A percentile compares a stretch with the other conserved stretches of the same genome.
phyloP scores from a whole-genome alignment of 2,329 filamentous ascomycete genomes.

The Blastomyces percursus region DNA sequence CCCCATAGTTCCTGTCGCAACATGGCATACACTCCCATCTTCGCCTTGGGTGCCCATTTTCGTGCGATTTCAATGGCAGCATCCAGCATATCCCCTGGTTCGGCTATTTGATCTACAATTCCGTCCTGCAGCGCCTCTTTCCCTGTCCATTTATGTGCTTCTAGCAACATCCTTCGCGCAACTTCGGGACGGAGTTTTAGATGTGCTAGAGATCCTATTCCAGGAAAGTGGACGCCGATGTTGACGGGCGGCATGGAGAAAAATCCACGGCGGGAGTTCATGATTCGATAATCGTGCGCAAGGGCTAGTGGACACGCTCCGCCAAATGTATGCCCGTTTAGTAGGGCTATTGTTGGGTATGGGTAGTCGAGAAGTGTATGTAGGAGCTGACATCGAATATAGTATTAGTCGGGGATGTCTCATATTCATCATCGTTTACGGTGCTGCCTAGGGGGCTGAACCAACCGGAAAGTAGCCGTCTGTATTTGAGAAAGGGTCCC shows the following conservation, averaged over 20 bases:
- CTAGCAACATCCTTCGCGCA: conserved; percentile 40
- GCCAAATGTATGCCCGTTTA: conserved; percentile 33
- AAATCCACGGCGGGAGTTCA: conserved; percentile 29
- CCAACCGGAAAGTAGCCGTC: conserved; percentile 41
- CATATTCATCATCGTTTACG: not conserved
- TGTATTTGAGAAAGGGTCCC: conserved; percentile 42
- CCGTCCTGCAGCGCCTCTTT: conserved; percentile 36
- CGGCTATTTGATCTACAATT: conserved; percentile 37
- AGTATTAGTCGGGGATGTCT: not conserved
- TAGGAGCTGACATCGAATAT: conserved; percentile 18
- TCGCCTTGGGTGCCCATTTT: conserved; percentile 20
- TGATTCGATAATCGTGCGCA: conserved; percentile 28
- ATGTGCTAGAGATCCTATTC: conserved; percentile 36
- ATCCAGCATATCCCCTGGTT: conserved; percentile 34
- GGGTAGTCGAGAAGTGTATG: conserved; percentile 34
- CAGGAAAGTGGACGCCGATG: conserved; percentile 39
- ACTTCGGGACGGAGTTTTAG: conserved; percentile 37
- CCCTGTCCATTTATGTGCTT: conserved; percentile 40
- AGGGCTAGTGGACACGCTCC: conserved; percentile 30
- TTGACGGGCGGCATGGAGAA: conserved; percentile 37
- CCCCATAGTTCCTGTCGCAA: conserved; percentile 9
- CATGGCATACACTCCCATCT: conserved; percentile 8
- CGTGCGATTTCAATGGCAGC: conserved; percentile 28
- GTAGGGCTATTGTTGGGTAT: conserved; percentile 29
- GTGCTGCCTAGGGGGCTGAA: not conserved